Conservation (phyloP, 805 yeast species). For the Hanseniaspora taiwanica region DNA sequence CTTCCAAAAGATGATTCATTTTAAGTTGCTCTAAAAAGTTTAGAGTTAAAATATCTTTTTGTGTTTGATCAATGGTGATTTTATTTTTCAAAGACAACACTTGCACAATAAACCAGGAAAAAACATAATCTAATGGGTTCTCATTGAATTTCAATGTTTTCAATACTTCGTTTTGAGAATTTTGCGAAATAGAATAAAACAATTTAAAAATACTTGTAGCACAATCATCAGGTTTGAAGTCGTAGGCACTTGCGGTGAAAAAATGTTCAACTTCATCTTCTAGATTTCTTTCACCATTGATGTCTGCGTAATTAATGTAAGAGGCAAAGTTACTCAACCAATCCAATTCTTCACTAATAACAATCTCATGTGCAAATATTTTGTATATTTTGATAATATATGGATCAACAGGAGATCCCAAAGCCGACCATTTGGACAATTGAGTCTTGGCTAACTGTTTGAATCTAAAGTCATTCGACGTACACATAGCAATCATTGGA, state of each 20-base stretch:
- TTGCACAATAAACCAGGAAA: slow-evolving; percentile 41
- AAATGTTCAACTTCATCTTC: slow-evolving; percentile 22
- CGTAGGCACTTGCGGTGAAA: slow-evolving; percentile 7
- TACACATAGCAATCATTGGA: slow-evolving; percentile 51
- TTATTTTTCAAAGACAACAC: slow-evolving; percentile 27
- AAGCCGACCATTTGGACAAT: slow-evolving; percentile 49
- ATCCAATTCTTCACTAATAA: slow-evolving; percentile 32
- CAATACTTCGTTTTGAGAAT: slow-evolving; percentile 9
- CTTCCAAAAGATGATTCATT: slow-evolving; percentile 35
- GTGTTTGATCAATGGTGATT: slow-evolving; percentile 13
- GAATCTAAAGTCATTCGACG: slow-evolving; percentile 53
- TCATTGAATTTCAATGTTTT: slow-evolving; percentile 6
- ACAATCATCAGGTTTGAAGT: slow-evolving; percentile 10
- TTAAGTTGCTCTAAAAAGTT: slow-evolving; percentile 40
- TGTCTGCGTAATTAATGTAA: slow-evolving; percentile 49
- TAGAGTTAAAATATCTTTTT: slow-evolving; percentile 28
- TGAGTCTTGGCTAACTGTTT: slow-evolving; percentile 45
- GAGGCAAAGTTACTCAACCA: slow-evolving; percentile 57
- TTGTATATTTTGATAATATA: slow-evolving; percentile 47
- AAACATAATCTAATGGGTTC: slow-evolving; percentile 9
- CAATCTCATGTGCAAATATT: slow-evolving; percentile 42
- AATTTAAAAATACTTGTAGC: slow-evolving; percentile 19
- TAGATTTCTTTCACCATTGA: slow-evolving; percentile 24
- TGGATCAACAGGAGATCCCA: slow-evolving; percentile 32
- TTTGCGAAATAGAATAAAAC: slow-evolving; percentile 14